Conservation (phyloP, 2,329 filamentous ascomycete genomes). For the Chrysosporium keratinophilum region DNA sequence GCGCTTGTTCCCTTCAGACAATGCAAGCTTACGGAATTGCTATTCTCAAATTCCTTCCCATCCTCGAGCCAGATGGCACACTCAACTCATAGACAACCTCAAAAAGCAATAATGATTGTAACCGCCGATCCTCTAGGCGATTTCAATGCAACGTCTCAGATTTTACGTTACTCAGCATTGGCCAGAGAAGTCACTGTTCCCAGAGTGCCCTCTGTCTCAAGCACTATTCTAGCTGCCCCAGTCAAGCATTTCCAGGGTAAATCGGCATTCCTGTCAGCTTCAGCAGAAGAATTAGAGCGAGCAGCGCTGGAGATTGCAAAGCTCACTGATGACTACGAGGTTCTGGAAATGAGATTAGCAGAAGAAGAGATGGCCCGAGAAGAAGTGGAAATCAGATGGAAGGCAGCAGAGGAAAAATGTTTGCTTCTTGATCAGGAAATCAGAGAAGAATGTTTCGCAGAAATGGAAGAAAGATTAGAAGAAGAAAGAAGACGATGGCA, state of each 20-base stretch:
- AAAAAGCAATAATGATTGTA: conserved; percentile 91
- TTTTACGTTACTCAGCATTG: conserved; percentile 84
- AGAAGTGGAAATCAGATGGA: conserved; percentile 62
- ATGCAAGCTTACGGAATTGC: conserved; percentile 72
- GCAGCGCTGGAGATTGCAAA: conserved; percentile 71
- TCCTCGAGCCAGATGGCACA: conserved; percentile 44
- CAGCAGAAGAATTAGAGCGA: conserved; percentile 63
- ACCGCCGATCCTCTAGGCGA: conserved; percentile 88
- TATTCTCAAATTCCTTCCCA: conserved; percentile 82
- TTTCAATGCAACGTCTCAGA: conserved; percentile 94
- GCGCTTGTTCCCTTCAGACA: conserved; percentile 69
- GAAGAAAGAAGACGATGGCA: conserved; percentile 75
- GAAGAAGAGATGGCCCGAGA: conserved; percentile 60
- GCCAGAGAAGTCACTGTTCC: conserved; percentile 89
- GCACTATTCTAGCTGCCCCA: conserved; percentile 47
- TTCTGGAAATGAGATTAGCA: conserved; percentile 57
- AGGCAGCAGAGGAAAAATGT: conserved; percentile 52
- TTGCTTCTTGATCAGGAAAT: conserved; percentile 72
- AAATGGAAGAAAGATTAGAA: conserved; percentile 70
- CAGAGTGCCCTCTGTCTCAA: conserved; percentile 70
- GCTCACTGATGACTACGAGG: conserved; percentile 67
- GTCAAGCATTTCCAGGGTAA: conserved; percentile 26
- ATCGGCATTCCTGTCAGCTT: conserved; percentile 32
- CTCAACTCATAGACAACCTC: conserved; percentile 44
- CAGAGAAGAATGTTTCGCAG: conserved; percentile 75